Conservation (phyloP, 2,329 filamentous ascomycete species). For the Plectosphaerella plurivora region DNA sequence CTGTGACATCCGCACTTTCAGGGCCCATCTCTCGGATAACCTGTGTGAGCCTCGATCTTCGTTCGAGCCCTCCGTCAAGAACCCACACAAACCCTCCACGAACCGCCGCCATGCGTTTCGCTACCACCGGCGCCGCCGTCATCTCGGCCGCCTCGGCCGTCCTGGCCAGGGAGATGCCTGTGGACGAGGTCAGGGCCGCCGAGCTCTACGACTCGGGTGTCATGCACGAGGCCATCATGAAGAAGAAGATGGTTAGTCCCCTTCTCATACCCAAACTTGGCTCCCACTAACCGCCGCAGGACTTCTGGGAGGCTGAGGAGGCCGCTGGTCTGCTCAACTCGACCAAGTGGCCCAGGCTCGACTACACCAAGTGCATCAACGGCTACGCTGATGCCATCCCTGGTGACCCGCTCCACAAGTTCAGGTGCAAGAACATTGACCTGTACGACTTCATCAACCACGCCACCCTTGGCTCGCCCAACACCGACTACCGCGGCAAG, state of each 20-base stretch:
- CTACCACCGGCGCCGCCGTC: conserved; percentile 8
- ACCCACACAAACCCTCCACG: neutral
- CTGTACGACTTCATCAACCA: conserved; percentile 51
- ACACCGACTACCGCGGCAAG: conserved; percentile 13
- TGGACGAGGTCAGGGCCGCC: conserved; percentile 13
- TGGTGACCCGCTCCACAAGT: conserved; percentile 14
- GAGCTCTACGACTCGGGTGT: conserved; percentile 18
- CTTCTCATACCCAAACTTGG: accelerated
- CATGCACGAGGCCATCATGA: conserved; percentile 15
- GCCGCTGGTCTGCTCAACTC: conserved; percentile 15
- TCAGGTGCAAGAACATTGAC: conserved; percentile 31
- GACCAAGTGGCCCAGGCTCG: conserved; percentile 14
- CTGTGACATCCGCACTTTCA: neutral
- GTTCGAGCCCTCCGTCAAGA: neutral
- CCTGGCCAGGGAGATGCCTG: conserved; percentile 12
- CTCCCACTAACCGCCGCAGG: conserved; percentile 10
- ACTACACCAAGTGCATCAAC: conserved; percentile 16
- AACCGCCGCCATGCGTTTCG: conserved; percentile 11
- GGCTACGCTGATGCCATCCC: conserved; percentile 15
- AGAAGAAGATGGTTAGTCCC: conserved; percentile 10
- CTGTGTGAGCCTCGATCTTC: neutral
- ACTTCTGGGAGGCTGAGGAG: conserved; percentile 15
- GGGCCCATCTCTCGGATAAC: neutral
- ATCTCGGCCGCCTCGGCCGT: conserved; percentile 8
- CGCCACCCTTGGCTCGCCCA: conserved; percentile 40